Percentiles rank a stretch among this genome's conserved stretches.
Conservation (phyloP, 345 rosid genomes). For the Salix purpurea region DNA sequence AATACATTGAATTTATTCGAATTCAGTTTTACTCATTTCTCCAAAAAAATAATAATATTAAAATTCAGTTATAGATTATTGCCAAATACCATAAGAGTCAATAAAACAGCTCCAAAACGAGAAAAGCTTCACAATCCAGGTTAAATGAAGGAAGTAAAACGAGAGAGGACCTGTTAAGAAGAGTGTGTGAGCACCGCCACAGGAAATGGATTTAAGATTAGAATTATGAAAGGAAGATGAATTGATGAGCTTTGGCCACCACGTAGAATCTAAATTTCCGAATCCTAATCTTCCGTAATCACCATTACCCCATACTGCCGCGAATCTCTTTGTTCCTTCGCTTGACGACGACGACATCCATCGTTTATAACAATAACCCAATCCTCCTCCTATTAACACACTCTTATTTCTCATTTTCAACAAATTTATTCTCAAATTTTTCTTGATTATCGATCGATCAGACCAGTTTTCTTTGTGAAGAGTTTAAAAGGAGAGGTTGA, state of each 20-base stretch:
- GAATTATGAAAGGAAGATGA: conserved; percentile 44
- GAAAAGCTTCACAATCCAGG: not conserved
- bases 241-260: conserved; percentile 47
- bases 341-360: not conserved
- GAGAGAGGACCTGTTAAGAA: conserved; percentile 66
- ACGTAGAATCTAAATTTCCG: conserved; percentile 64
- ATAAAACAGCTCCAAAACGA: not conserved
- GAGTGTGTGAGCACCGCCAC: conserved; percentile 96
- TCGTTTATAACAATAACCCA: no score
- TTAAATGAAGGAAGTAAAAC: not conserved
- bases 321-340: conserved; percentile 35
- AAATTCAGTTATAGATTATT: no score
- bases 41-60: not conserved
- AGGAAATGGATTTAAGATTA: conserved; percentile 56
- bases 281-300: conserved; percentile 79
- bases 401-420: no score
- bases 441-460: no score
- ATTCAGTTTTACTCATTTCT: not conserved
- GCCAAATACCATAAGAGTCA: not conserved
- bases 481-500: no score
- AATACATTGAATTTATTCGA: no score
- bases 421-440: no score
- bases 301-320: conserved; percentile 91
- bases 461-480: no score
- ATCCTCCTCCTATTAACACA: no score